Evolutionary conservation across 1,284 basidiomycete species (phyloP), one percentile per base, ranked within the genome.

Genomic region (Ustilago loliicola): DNA sequence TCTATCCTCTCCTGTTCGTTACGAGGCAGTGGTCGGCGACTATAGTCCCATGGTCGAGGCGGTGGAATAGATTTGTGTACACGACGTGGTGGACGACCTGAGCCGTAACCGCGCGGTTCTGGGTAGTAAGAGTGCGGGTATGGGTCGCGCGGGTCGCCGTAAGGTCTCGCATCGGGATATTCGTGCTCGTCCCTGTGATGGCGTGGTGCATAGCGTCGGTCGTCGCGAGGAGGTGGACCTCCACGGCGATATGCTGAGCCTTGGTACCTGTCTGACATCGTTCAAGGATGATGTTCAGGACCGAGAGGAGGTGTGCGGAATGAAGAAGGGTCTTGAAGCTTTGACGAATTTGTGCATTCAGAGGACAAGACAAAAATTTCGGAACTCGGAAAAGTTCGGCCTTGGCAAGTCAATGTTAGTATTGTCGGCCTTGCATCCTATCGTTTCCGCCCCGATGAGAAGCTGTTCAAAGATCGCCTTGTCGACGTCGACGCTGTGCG

Each of bases 1-100:
- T 59, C 68, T 10, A 55, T 47, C n/a, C 61, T 36, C 45, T 71
- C 73, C 55, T 71, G 61, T 27, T 76, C 73, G 19, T 17, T 71
- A 3, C 73, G 60, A 5, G 73, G 73, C 42, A 51, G n/a, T 11
- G 73, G 68, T 42, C 73, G 63, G 1, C 73, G 61, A n/a, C 55
- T 62, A 36, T 76, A 76, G 58, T 71, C 65, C 73, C 73, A 76
- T 38, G 72, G 72, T 23, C 72, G 29, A 8, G 72, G 72, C 10
- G 71, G 71, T 21, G 71, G 71, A 13, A 73, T 61, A 6, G 66
- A n/a, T 25, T 61, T 73, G 66, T 73, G 71, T 47, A 67, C 62
- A n/a, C 71, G 50, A 29, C 61, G 63, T 8, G 62, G 63, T 34
- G 55, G 64, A 3, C 23, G 50, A 3, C 60, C 65, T 9, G 47